These are phyloP conservation scores for Botryosphaeria dothidea DNA, from an alignment of 2,329 filamentous ascomycete species.

Conservation along the genomic window DNA sequence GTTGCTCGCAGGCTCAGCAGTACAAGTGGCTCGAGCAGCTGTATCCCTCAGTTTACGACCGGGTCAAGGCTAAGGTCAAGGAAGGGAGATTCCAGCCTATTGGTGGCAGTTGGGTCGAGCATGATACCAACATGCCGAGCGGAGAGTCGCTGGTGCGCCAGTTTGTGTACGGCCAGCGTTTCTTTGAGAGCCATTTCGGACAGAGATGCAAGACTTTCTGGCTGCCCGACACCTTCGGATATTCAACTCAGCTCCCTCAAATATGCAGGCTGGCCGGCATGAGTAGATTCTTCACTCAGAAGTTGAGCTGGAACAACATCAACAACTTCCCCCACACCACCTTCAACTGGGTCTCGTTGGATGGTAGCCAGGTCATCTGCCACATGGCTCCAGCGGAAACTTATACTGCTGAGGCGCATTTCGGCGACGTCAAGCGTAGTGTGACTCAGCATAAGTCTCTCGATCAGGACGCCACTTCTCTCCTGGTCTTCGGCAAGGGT, in stretches of 20 bases:
- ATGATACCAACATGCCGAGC: conserved; percentile 96
- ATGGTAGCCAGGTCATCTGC: conserved; percentile 94
- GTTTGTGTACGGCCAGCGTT: conserved; percentile 92
- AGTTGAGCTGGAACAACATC: conserved; percentile 99
- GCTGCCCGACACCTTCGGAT: conserved; percentile 97
- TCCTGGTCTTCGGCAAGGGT: conserved; percentile 94
- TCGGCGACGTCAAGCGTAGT: conserved; percentile 89
- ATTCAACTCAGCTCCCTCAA: conserved; percentile 92
- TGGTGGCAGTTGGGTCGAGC: conserved; percentile 97
- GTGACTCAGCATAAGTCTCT: conserved; percentile 92
- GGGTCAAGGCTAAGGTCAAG: conserved; percentile 88
- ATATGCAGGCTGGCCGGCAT: conserved; percentile 93
- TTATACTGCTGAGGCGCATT: conserved; percentile 91
- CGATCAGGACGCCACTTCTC: conserved; percentile 85
- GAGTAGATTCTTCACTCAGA: conserved; percentile 96
- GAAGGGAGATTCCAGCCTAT: conserved; percentile 91
- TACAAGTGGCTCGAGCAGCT: conserved; percentile 94
- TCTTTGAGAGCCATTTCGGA: conserved; percentile 92
- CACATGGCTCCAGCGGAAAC: conserved; percentile 97
- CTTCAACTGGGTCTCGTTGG: conserved; percentile 96
- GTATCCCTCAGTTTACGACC: conserved; percentile 85
- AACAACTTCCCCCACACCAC: conserved; percentile 98
- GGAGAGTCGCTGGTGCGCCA: conserved; percentile 93
- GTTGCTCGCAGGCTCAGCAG: conserved; percentile 91
- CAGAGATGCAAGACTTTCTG: conserved; percentile 89